Evolutionary conservation across 2,329 filamentous ascomycete species (phyloP), one percentile per base, ranked within the genome.

Genomic region (Cadophora sp.): DNA sequence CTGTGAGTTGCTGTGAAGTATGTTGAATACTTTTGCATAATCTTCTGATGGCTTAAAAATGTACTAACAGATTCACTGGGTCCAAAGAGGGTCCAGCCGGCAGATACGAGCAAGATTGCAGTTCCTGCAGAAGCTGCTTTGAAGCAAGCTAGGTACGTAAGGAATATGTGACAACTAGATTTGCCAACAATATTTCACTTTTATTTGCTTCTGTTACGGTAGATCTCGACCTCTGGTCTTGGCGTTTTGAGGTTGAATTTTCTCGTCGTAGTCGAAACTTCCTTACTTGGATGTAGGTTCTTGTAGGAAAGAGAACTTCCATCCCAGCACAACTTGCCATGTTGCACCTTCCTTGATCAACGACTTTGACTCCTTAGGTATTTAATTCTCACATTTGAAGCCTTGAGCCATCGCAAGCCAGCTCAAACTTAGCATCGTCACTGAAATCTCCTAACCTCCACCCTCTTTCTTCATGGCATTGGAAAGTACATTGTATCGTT

Each of bases 391-490:
- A 20, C 36, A 22, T 36, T 22, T 8, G n/a, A 30, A 11, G 27
- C 5, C 50, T 36, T 33, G 33, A 53, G 14, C 4, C 20, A 27
- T 47, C 22, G 13, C 41, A 41, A 58, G 9, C 36, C 43, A 20
- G 27, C 33, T 24, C 13, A 24, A 43, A 53, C 22, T 47, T 59
- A 36, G 33, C 62, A 56, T 45, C 22, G 41, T 55, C 20, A 50
- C 53, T 22, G 16, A 61, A 48, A 56, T 3, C 33, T 55, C 41
- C 24, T 65, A 18, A 59, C 4, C 24, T 24, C 18, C 33, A 45
- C 22, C 53, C 48, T 59, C 45, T 55, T 53, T 27, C 4, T 47
- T 66, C 62, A 59, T 73, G 70, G 68, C 68, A 65, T 58, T 61
- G 59, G 62, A 67, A 27, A 58, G 61, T 41, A 48, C 70, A 27